Evolutionary conservation across 352 stramenopile genomes (phyloP), one percentile per base, ranked within the genome.

Genomic region (Albugo candida): DNA sequence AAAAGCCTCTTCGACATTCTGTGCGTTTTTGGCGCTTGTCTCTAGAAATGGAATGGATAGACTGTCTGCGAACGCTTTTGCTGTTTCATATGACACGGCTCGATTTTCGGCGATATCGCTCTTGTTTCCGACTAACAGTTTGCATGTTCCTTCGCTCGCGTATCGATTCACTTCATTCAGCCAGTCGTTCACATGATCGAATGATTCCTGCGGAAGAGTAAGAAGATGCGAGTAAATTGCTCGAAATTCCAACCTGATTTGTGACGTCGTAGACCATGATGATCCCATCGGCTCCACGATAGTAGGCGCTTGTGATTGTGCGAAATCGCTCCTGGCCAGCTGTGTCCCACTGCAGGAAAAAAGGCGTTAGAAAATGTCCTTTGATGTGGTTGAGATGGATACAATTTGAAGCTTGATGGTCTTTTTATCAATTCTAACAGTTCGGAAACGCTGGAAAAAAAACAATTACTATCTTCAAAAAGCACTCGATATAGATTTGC

Each of bases 331-430:
- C 96, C 72, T 99, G 96, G 50, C 96, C 96, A 36, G 96, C 96
- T 19, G 95, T 99, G 70, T 99, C 95, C 95, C 95, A 99, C 72
- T 86, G 50, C 42, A 77, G 34, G 49, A 47, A 31, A 52, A 13
- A n/a, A 27, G 46, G 1, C 49, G 46, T 54, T 3, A 52, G 18
- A 17, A 6, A 18, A 36, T 27, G 34, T 31, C 20, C 1, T 36
- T 38, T 8, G 1, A 16, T 5, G 0, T 13, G 44, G 36, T 4
- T 14, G 17, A n/a, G 14, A 35, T 11, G 55, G 71, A 47, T 81
- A 94, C 81, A 79, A 99, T 99, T 78, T 99, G 95, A 38, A 99
- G 81, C 77, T 99, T 99, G 73, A 99, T 97, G 46, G 89, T 98
- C 76, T 99, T 99, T 55, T 86, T 92, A 62, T 99, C 96, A 45